These are phyloP conservation scores for Nothophytophthora sp. DNA, from an alignment of 352 stramenopile species.

Conservation along the genomic window DNA sequence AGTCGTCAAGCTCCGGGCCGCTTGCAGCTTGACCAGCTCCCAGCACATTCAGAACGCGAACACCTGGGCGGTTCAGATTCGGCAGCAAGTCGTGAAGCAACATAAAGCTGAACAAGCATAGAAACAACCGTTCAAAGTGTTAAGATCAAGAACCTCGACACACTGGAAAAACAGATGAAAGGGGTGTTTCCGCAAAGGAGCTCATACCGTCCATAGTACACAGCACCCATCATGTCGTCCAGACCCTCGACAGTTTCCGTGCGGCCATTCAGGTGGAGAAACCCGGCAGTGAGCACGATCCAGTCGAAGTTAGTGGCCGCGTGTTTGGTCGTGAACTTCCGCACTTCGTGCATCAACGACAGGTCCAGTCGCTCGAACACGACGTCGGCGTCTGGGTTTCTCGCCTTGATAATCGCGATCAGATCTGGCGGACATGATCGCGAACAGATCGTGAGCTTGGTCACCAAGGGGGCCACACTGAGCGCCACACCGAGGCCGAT, in stretches of 20 bases:
- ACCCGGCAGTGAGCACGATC: slow-evolving; percentile 24
- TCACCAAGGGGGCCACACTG: slow-evolving; percentile 23
- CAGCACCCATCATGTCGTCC: slow-evolving; percentile 31
- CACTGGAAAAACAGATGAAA: not conserved
- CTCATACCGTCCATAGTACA: slow-evolving; percentile 34
- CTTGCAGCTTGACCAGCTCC: slow-evolving; percentile 23
- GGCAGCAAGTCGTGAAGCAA: slow-evolving; percentile 24
- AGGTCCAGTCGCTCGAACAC: slow-evolving; percentile 28
- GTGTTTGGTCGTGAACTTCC: slow-evolving; percentile 24
- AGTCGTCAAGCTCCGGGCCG: slow-evolving; percentile 22
- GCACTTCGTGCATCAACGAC: slow-evolving; percentile 30
- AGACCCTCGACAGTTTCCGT: slow-evolving; percentile 30
- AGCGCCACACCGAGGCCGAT: slow-evolving; percentile 25
- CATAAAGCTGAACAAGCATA: slow-evolving; percentile 23
- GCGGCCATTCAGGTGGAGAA: slow-evolving; percentile 28
- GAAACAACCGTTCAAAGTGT: slow-evolving; percentile 1
- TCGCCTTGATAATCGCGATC: slow-evolving; percentile 16
- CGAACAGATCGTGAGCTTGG: slow-evolving; percentile 32
- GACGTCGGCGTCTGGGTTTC: slow-evolving; percentile 20
- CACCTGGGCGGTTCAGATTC: slow-evolving; percentile 17
- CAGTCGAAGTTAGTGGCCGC: slow-evolving; percentile 27
- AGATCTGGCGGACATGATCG: slow-evolving; percentile 19
- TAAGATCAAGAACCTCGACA: too few species aligned
- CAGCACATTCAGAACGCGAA: slow-evolving; percentile 30
- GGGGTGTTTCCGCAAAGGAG: too few species aligned